Conservation (phyloP, 306 rosid genomes). For the Acmispon strigosus region DNA sequence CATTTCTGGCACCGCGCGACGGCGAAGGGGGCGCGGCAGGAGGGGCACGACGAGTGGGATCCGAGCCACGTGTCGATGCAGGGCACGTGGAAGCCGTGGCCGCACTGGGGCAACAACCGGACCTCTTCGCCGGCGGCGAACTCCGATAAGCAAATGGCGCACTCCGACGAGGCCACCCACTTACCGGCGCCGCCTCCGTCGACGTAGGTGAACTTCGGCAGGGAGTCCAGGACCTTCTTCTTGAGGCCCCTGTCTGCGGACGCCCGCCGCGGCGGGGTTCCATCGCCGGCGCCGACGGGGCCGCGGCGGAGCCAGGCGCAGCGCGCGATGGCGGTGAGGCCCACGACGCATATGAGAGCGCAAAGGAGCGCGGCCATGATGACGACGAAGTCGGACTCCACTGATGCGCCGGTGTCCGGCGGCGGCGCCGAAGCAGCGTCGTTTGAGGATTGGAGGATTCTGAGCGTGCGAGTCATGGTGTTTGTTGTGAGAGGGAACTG, state of each 20-base stretch:
- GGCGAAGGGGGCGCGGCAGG: constrained; percentile 42
- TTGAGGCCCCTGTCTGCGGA: constrained; percentile 63
- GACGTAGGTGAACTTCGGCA: constrained; percentile 59
- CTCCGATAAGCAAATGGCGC: constrained; percentile 67
- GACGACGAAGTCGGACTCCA: constrained; percentile 54
- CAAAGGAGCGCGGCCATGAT: constrained; percentile 76
- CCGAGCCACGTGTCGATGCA: constrained; percentile 78
- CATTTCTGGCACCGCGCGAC: constrained; percentile 54
- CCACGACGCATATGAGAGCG: constrained; percentile 70
- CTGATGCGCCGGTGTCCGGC: constrained; percentile 32
- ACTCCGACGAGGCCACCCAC: constrained; percentile 37
- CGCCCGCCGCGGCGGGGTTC: neutral
- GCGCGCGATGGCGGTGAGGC: constrained; percentile 63
- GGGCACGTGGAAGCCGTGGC: constrained; percentile 61
- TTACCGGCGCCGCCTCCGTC: constrained; percentile 21
- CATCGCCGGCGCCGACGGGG: neutral
- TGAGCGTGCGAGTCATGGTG: constrained; percentile 39
- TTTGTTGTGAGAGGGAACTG: too few relatives aligned
- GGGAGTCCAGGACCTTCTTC: constrained; percentile 63
- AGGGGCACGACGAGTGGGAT: constrained; percentile 72
- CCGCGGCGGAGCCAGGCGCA: constrained; percentile 74
- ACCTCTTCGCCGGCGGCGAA: constrained; percentile 65
- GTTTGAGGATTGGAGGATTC: constrained; percentile 25
- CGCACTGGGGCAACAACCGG: constrained; percentile 72
- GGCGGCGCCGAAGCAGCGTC: constrained; percentile 4